A percentile compares a stretch with the other conserved stretches of the same genome.
Conservation (phyloP, 768 basidiomycete genomes). For the Piloderma croceum region DNA sequence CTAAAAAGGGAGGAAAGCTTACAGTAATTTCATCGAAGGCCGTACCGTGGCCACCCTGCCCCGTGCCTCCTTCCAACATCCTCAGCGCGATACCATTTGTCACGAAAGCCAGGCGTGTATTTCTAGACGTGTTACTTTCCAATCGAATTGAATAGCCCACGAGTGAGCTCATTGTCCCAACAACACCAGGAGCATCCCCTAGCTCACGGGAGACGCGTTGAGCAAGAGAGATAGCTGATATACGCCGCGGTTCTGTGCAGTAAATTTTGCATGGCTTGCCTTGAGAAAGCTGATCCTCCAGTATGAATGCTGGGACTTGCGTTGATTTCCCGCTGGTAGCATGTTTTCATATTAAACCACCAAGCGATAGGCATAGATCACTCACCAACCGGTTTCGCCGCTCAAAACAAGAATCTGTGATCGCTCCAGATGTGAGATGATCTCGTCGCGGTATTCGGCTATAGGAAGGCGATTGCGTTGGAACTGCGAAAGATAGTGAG, state of each 20-base stretch:
- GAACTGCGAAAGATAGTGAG: conserved; percentile 33
- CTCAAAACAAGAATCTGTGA: conserved; percentile 87
- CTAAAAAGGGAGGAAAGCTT: too few species aligned
- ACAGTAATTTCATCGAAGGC: conserved; percentile 96
- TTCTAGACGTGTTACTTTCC: conserved; percentile 77
- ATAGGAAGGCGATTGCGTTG: conserved; percentile 83
- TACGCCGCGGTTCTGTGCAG: conserved; percentile 93
- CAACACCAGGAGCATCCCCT: conserved; percentile 73
- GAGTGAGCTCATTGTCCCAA: conserved; percentile 72
- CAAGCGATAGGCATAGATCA: too few species aligned
- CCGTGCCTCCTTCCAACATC: conserved; percentile 88
- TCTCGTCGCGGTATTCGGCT: conserved; percentile 70
- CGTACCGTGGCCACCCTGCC: conserved; percentile 61
- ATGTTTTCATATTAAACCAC: conserved; percentile 6
- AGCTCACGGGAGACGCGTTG: conserved; percentile 92
- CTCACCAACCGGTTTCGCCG: conserved; percentile 72
- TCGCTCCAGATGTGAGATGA: conserved; percentile 60
- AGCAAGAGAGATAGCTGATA: conserved; percentile 93
- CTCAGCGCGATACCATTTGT: conserved; percentile 94
- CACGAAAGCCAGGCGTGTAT: conserved; percentile 77
- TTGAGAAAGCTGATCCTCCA: conserved; percentile 79
- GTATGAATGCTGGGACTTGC: conserved; percentile 88
- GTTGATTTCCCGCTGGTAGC: conserved; percentile 85
- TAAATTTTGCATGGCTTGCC: conserved; percentile 86
- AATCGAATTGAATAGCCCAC: conserved; percentile 94